Percentiles rank a stretch among this genome's conserved stretches.
These are phyloP conservation scores for Apiospora koreana DNA, from an alignment of 2,329 filamentous ascomycete genomes.

Conservation along the genomic window DNA sequence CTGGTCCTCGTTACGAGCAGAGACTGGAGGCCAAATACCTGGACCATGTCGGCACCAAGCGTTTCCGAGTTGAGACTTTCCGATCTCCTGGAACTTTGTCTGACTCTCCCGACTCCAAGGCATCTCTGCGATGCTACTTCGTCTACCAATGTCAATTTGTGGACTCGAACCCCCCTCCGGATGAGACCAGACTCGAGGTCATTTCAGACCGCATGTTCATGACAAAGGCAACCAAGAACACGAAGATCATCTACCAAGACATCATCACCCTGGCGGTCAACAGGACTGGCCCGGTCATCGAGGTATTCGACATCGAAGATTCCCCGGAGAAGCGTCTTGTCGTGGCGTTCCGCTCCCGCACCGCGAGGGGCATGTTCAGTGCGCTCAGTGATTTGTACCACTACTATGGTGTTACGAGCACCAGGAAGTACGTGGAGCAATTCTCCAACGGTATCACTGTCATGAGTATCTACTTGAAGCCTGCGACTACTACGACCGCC, in stretches of 20 bases:
- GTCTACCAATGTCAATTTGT: constrained; percentile 95
- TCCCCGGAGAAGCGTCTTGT: constrained; percentile 92
- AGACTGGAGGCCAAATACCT: constrained; percentile 95
- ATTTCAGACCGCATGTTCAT: constrained; percentile 94
- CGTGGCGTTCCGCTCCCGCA: constrained; percentile 90
- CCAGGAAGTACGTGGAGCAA: constrained; percentile 96
- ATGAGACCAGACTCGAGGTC: constrained; percentile 86
- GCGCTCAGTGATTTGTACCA: constrained; percentile 95
- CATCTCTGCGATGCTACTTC: constrained; percentile 95
- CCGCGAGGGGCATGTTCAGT: constrained; percentile 91
- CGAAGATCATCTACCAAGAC: constrained; percentile 92
- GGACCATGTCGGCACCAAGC: constrained; percentile 72
- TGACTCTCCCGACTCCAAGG: constrained; percentile 64
- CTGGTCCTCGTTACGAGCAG: constrained; percentile 89
- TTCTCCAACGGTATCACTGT: constrained; percentile 98
- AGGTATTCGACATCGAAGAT: constrained; percentile 94
- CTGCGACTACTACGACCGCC: constrained; percentile 55
- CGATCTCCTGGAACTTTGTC: constrained; percentile 83
- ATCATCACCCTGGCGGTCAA: constrained; percentile 84
- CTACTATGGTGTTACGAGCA: constrained; percentile 96
- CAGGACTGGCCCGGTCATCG: constrained; percentile 91
- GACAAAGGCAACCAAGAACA: constrained; percentile 94
- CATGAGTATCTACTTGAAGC: constrained; percentile 92
- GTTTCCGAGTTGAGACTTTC: constrained; percentile 96
- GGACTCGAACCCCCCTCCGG: constrained; percentile 69